Base-by-base conservation (phyloP, 768 basidiomycete genomes). In the Suillus subluteus region DNA sequence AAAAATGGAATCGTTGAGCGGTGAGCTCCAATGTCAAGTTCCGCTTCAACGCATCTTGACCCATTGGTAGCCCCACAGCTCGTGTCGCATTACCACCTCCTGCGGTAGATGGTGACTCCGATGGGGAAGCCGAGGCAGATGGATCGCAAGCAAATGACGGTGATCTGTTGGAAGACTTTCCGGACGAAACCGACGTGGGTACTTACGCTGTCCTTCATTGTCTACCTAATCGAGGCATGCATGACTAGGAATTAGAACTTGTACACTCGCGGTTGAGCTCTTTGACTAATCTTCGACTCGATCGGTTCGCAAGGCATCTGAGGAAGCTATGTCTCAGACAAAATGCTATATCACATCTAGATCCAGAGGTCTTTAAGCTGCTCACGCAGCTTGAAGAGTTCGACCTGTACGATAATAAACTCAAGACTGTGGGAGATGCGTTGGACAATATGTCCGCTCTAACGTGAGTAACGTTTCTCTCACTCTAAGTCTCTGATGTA, bases 401-500 rank as follows among this genome's bases (percentile, higher is more conserved):
- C 66, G 98, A 99, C 79, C 72, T 98, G 68, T 99, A 99, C 75
- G 98, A 99, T 77, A 99, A 99, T 81, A 91, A 94, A 76, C 76
- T 99, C 69, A 96, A 94, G 79, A 79, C 81, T 61, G 76, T 93
- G 23, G 91, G 86, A 0, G 81, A 87, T 67, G 90, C 91, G 0
- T 72, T 98, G 63, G 83, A 89, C 66, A 81, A 81, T 41, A 73
- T 89, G 52, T 75, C 77, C 6, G 82, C 83, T 40, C 81, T 95
- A 62, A 81, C 71, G 92, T 93, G 75, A 71, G 88, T 79, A 2
- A 13, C 62, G 54, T 35, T 16, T 43, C 23, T 46, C 35, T 9
- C 37, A 43, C 35, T 54, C 44, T 7, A 40, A 35, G 58, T 8
- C 63, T 38, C 64, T 69, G 64, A 55, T 4, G 26, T 43, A 26